Evolutionary conservation across 75 land plant genomes (phyloP), one percentile per base, ranked within the genome.

Genomic region (Ceratopteris richardii): DNA sequence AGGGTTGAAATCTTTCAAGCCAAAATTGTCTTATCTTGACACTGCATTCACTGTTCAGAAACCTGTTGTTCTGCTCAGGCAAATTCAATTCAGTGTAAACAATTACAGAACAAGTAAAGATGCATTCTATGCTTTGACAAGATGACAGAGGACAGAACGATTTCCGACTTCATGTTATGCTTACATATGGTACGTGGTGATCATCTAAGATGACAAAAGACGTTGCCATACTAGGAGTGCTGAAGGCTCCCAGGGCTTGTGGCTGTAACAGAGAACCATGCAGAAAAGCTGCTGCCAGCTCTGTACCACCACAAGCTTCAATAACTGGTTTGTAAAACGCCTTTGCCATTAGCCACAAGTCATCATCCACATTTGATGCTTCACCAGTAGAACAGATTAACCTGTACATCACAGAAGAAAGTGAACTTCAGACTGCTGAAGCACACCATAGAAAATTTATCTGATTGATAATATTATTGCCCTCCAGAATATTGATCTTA

Each of bases 241-340:
- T 89, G 53, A 93, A 85, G 47, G 78, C 65, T 54, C 81, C 96
- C 61, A 93, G 83, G 0, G 87, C 96, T 61, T 93, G 98, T 58
- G 90, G 85, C 57, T 83, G 98, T 55, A 89, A 30, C 30, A 80
- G 41, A 27, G 73, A 80, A 52, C 96, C 90, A 25, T 75, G 80
- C 25, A 93, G 59, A 31, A 76, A 93, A 43, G 67, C 30, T 41
- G 90, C 76, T 51, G 82, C 80, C 46, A 93, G 84, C 67, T 93
- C 98, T 12, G 98, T 85, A 27, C 98, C 98, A 41, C 98, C 98
- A 68, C 98, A 93, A 44, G 80, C 70, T 69, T 93, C 98, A 61
- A 93, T 50, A 26, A 93, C 56, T 1, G 98, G 98, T 24, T 63
- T 81, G 69, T 89, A 93, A 41, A 55, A 81, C 25, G 75, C 72